A percentile compares a stretch with the other conserved stretches of the same genome.
phyloP scores from a whole-genome alignment of 306 rosid species.

The Oxytropis ochrocephala region DNA sequence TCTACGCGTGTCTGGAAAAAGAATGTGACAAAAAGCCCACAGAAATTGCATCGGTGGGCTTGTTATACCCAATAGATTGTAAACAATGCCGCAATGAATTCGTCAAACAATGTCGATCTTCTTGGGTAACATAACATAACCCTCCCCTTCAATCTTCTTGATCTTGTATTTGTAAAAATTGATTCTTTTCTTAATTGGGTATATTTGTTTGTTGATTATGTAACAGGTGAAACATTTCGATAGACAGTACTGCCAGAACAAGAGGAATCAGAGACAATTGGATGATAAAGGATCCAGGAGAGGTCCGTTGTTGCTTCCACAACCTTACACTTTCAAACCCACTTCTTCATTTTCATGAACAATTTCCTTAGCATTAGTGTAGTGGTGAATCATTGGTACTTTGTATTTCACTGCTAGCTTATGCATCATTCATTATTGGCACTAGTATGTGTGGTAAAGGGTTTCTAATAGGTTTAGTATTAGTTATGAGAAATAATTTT shows the following conservation, averaged over 20 bases:
- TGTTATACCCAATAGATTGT: constrained; percentile 76
- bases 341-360: neutral
- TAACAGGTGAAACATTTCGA: constrained; percentile 91
- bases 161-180: neutral
- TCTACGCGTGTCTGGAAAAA: constrained; percentile 72
- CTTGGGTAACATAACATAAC: constrained; percentile 57
- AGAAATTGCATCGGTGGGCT: constrained; percentile 86
- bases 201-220: neutral
- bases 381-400: neutral
- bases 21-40: constrained; percentile 68
- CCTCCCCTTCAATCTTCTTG: neutral
- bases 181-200: neutral
- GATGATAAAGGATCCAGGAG: constrained; percentile 76
- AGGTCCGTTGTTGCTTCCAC: constrained; percentile 75
- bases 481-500: no score
- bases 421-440: neutral
- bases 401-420: neutral
- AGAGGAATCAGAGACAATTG: constrained; percentile 72
- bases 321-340: constrained; percentile 36
- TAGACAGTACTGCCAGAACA: constrained; percentile 70
- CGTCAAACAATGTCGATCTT: constrained; percentile 69
- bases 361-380: neutral
- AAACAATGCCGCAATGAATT: constrained; percentile 48
- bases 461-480: neutral
- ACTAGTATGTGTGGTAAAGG: neutral